Conservation (phyloP, 2,329 filamentous ascomycete species). For the Fusarium sp. region DNA sequence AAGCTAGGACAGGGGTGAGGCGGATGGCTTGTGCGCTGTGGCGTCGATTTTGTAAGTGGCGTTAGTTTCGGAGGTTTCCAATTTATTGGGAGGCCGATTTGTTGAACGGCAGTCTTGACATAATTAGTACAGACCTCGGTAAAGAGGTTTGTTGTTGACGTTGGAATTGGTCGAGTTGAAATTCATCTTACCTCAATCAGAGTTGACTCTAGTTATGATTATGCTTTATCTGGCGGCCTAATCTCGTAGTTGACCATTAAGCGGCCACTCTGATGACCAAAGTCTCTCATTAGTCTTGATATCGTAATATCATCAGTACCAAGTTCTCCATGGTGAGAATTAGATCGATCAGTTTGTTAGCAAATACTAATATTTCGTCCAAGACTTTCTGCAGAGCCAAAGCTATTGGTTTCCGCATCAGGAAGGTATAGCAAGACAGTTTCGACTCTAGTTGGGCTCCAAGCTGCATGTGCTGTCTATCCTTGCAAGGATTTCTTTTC, state of each 20-base stretch:
- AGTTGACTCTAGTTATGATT: background rate
- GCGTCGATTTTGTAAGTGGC: slow-evolving; percentile 16
- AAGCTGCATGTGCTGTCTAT: slow-evolving; percentile 5
- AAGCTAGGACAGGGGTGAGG: background rate
- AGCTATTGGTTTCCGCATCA: slow-evolving; percentile 4
- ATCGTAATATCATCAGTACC: no score
- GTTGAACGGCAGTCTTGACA: background rate
- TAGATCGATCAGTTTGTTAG: background rate
- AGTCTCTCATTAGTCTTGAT: background rate
- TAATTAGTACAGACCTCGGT: background rate
- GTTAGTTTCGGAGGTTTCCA: slow-evolving; percentile 7
- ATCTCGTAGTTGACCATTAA: background rate
- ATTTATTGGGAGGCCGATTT: background rate
- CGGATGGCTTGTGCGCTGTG: slow-evolving; percentile 28
- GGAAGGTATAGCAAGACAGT: slow-evolving; percentile 30
- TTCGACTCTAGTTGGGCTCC: background rate
- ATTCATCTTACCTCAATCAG: background rate
- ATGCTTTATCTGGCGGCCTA: background rate
- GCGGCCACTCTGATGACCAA: background rate
- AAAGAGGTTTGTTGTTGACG: background rate
- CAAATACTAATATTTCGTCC: background rate
- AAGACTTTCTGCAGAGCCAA: background rate
- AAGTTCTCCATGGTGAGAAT: background rate
- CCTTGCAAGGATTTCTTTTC: background rate
- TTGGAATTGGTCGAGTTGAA: background rate